Evolutionary conservation across 371 early-diverging fungal genomes (phyloP).

Genomic region (Parasitella parasitica): DNA sequence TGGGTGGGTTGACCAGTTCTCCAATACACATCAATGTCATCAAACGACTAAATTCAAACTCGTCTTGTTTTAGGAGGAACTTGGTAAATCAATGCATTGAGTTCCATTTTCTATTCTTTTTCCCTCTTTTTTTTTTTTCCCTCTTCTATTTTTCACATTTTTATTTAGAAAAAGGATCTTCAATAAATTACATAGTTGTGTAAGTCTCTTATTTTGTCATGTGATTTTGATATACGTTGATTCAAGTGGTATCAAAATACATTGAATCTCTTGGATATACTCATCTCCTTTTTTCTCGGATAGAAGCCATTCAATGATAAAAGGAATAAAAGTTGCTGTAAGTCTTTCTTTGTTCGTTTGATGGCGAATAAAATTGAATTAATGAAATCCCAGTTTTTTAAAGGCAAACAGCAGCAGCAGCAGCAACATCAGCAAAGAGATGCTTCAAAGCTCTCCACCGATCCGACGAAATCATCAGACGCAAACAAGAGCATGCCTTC

Average conservation of each 20-base stretch:
- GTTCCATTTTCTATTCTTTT: too few species aligned
- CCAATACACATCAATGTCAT: too few species aligned
- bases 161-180: too few species aligned
- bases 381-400: conserved; percentile 33
- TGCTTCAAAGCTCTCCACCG: neutral
- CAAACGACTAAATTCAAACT: too few species aligned
- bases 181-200: neutral
- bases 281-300: neutral
- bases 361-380: neutral
- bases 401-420: conserved; percentile 23
- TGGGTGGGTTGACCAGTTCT: too few species aligned
- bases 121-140: too few species aligned
- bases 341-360: neutral
- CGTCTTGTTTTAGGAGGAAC: too few species aligned
- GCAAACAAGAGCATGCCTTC: neutral
- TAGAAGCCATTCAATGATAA: conserved; percentile 30
- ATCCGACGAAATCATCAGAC: neutral
- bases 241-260: too few species aligned
- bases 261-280: neutral
- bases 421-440: conserved; percentile 9
- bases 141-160: too few species aligned
- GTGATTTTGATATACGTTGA: too few species aligned
- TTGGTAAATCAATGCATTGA: too few species aligned
- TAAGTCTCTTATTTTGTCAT: neutral
- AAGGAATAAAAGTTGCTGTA: conserved; percentile 50